phyloP scores from a whole-genome alignment of 805 yeast species.

The Candida sonorensis region DNA sequence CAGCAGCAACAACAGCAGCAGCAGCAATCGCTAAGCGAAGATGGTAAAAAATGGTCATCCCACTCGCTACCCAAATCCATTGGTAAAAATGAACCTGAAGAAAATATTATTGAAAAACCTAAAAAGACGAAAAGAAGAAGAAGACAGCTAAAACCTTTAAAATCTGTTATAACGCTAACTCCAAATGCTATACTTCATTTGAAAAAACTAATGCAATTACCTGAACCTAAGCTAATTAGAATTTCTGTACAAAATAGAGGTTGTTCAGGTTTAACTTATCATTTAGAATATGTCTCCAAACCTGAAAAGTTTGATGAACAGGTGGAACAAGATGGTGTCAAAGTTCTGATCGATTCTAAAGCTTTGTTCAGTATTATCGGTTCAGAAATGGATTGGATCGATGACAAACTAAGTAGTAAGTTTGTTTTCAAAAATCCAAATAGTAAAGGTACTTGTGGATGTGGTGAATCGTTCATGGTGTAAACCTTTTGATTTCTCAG shows the following conservation, averaged over 20 bases:
- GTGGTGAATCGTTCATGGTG: conserved; percentile 98
- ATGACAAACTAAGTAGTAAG: conserved; percentile 81
- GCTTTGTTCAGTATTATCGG: conserved; percentile 95
- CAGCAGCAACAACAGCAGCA: background rate
- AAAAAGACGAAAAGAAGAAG: conserved; percentile 28
- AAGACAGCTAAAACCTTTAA: conserved; percentile 76
- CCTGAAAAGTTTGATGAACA: conserved; percentile 96
- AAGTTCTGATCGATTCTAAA: conserved; percentile 88
- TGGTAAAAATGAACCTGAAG: conserved; percentile 4
- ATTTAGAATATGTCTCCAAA: conserved; percentile 79
- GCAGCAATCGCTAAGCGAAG: background rate
- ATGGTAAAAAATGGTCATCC: conserved; percentile 22
- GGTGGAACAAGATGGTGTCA: conserved; percentile 89
- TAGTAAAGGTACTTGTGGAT: conserved; percentile 96
- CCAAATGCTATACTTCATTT: conserved; percentile 73
- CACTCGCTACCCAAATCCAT: conserved; percentile 19
- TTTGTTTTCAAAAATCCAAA: conserved; percentile 94
- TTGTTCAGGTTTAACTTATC: conserved; percentile 91
- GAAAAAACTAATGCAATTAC: conserved; percentile 59
- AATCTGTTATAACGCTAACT: conserved; percentile 79
- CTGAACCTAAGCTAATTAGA: conserved; percentile 83
- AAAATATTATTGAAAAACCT: conserved; percentile 2
- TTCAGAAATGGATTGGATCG: conserved; percentile 97
- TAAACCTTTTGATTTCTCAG: too few species aligned
- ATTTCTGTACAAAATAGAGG: conserved; percentile 96